Percentiles rank a stretch among this genome's conserved stretches.
phyloP scores from a whole-genome alignment of 2,329 filamentous ascomycete genomes.

The Ilyonectria destructans region DNA sequence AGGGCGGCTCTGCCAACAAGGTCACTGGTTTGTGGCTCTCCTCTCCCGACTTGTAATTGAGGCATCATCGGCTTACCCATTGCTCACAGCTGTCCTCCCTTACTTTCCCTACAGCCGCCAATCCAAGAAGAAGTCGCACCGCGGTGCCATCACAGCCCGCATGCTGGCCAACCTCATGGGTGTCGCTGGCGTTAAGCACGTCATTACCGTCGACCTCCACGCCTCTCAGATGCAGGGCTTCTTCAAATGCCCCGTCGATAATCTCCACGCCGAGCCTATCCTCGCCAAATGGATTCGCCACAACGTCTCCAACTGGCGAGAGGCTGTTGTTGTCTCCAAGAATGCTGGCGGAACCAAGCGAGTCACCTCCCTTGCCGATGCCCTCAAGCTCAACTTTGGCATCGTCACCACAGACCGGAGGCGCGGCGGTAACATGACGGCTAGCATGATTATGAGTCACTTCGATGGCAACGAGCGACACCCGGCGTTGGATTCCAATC shows the following conservation, averaged over 20 bases:
- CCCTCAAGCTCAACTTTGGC: constrained; percentile 96
- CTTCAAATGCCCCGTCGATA: constrained; percentile 98
- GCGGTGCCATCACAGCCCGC: constrained; percentile 94
- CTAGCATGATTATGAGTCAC: constrained; percentile 83
- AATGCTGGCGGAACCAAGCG: constrained; percentile 98
- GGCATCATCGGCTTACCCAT: constrained; percentile 37
- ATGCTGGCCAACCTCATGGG: constrained; percentile 97
- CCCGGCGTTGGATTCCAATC: constrained; percentile 57
- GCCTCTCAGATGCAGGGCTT: constrained; percentile 99
- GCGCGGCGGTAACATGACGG: constrained; percentile 79
- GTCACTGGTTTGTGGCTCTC: constrained; percentile 82
- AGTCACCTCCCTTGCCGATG: constrained; percentile 95
- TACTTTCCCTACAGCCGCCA: constrained; percentile 99
- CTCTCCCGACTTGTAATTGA: constrained; percentile 30
- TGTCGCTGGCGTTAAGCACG: constrained; percentile 95
- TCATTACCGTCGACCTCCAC: constrained; percentile 97
- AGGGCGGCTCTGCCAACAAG: constrained; percentile 96
- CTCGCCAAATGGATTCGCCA: constrained; percentile 96
- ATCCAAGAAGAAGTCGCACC: constrained; percentile 98
- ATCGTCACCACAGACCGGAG: constrained; percentile 91
- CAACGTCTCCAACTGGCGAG: constrained; percentile 89
- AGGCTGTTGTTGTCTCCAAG: constrained; percentile 97
- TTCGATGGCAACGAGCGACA: constrained; percentile 73
- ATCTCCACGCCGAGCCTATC: constrained; percentile 94
- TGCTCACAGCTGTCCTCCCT: constrained; percentile 80